Evolutionary conservation across 768 basidiomycete species (phyloP).

Genomic region (Paxillus ammoniavirescens): DNA sequence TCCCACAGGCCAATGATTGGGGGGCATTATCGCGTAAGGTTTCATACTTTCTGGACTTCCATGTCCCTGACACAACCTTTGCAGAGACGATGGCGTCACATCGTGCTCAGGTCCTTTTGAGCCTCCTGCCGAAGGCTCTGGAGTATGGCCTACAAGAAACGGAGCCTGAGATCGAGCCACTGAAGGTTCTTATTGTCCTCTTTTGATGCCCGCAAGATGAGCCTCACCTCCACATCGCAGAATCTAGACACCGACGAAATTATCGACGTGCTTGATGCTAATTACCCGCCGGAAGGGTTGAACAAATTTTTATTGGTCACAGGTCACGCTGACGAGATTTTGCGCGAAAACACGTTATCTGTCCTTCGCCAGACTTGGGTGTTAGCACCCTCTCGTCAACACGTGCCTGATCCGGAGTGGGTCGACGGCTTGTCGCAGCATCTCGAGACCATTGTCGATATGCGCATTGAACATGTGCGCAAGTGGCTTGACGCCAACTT

Average conservation of each 20-base stretch:
- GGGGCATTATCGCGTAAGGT: slow-evolving; percentile 53
- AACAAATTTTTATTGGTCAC: slow-evolving; percentile 27
- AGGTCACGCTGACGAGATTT: neutral
- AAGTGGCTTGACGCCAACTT: slow-evolving; percentile 48
- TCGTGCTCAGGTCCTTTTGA: slow-evolving; percentile 37
- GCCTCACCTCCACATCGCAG: slow-evolving; percentile 23
- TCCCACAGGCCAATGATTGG: slow-evolving; percentile 50
- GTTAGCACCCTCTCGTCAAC: slow-evolving; percentile 23
- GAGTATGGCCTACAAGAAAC: slow-evolving; percentile 41
- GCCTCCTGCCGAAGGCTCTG: slow-evolving; percentile 44
- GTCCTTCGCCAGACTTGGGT: slow-evolving; percentile 28
- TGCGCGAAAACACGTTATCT: slow-evolving; percentile 2
- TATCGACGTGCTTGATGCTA: slow-evolving; percentile 31
- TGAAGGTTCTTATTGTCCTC: slow-evolving; percentile 37
- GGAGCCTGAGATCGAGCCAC: slow-evolving; percentile 40
- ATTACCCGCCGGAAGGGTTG: neutral
- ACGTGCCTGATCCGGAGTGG: slow-evolving; percentile 38
- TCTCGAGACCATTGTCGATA: slow-evolving; percentile 36
- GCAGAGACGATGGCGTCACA: slow-evolving; percentile 43
- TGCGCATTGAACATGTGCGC: slow-evolving; percentile 42
- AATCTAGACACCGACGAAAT: slow-evolving; percentile 46
- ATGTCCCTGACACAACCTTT: neutral
- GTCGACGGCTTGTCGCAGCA: slow-evolving; percentile 30
- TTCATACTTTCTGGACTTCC: too few species aligned
- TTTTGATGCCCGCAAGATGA: neutral